Base-by-base conservation (phyloP, 1,284 basidiomycete species). In the Ustilago sp. region DNA sequence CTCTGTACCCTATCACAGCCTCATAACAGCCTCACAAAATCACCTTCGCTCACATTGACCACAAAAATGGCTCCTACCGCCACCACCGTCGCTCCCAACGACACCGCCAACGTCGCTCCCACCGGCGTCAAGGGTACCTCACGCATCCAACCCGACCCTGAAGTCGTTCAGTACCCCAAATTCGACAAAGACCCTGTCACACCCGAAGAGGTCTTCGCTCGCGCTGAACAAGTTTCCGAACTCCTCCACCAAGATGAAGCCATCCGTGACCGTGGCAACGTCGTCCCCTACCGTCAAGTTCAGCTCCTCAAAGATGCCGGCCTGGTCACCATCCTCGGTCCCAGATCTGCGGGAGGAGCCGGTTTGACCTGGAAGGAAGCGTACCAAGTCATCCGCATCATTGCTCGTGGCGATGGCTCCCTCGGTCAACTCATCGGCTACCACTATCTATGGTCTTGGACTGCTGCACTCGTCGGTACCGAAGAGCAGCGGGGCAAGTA, bases 251-350 rank as follows among this genome's bases (percentile, higher is more conserved):
- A 70, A 32, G 84, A 84, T 61, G 84, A 83, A 56, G 80, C 82
- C 17, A 74, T 80, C 63, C 75, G 84, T 15, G 84, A 85, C 67
- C 78, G 80, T 4, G 75, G 79, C 45, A 85, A 85, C 48, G 82
- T 83, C n/a, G 80, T 85, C 1, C 84, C 84, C 12, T 80, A 81
- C 65, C 72, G 81, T 15, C 83, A 85, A 55, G 80, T 85, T 4
- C 83, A 85, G 68, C 79, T 85, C 15, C 75, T 85, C 45, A 85
- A 85, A 54, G 84, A 85, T 52, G 67, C 81, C 9, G 83, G 82
- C 32, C 79, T 85, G 13, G 81, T 82, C 32, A 83, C 82, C 43
- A 74, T 84, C 31, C 78, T 85, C 19, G 84, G 84, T 0, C 80
- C 80, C 38, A 77, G 66, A 39, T 70, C 75, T 12, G 74, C 67